A percentile compares a stretch with the other conserved stretches of the same genome.
These are phyloP conservation scores for Cercophora newfieldiana DNA, from an alignment of 495 filamentous ascomycete genomes.

Conservation along the genomic window DNA sequence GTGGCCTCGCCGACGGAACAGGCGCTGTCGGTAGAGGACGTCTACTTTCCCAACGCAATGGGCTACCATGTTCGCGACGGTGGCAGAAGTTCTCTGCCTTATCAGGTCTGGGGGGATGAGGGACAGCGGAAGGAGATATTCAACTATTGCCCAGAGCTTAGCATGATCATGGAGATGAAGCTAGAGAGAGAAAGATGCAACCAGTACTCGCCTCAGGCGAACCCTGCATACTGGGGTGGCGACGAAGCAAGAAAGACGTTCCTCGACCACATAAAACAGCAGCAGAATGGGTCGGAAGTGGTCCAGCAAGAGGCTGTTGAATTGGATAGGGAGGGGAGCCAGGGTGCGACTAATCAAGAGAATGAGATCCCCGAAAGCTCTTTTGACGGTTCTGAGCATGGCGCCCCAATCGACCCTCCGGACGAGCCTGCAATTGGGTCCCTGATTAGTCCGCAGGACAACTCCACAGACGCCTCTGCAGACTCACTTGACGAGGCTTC, in stretches of 20 bases:
- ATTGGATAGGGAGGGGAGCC: no score
- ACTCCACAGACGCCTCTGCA: no score
- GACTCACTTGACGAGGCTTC: no score
- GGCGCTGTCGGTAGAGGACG: slow-evolving; percentile 47
- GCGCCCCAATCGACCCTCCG: no score
- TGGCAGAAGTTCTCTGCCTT: slow-evolving; percentile 31
- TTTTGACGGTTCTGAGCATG: background rate
- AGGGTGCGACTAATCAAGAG: no score
- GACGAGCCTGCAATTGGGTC: no score
- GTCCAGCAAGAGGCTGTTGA: background rate
- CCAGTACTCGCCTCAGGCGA: slow-evolving; percentile 23
- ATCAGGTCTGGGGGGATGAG: slow-evolving; percentile 44
- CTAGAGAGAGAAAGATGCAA: slow-evolving; percentile 47
- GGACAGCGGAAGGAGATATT: slow-evolving; percentile 42
- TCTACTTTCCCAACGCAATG: slow-evolving; percentile 48
- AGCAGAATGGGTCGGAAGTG: background rate
- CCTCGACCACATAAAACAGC: background rate
- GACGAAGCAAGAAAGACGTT: slow-evolving; percentile 4
- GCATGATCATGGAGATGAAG: slow-evolving; percentile 52
- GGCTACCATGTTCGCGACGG: slow-evolving; percentile 49
- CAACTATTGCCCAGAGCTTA: slow-evolving; percentile 52
- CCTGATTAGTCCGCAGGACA: no score
- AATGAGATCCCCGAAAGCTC: no score
- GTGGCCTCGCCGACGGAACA: slow-evolving; percentile 40
- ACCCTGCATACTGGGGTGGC: background rate